These are phyloP conservation scores for Elaphomyces granulatus DNA, from an alignment of 495 filamentous ascomycete genomes.

Conservation along the genomic window DNA sequence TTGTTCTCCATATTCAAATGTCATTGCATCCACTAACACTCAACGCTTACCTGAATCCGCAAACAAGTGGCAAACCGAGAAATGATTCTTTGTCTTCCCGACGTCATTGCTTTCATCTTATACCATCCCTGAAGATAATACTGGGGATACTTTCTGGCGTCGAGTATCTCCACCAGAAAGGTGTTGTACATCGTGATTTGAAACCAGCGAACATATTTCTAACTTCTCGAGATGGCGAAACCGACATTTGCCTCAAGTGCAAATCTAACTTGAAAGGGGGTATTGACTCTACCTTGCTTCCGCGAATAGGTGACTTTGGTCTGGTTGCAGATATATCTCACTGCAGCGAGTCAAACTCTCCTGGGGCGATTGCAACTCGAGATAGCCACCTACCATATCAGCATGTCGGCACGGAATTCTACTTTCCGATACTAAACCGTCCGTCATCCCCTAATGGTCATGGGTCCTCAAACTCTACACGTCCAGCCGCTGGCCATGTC, in stretches of 20 bases:
- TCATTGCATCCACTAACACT: slow-evolving; percentile 38
- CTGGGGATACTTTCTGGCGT: slow-evolving; percentile 34
- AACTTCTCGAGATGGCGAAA: slow-evolving; percentile 17
- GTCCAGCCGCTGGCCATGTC: slow-evolving; percentile 13
- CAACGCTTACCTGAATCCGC: slow-evolving; percentile 29
- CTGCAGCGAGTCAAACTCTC: slow-evolving; percentile 13
- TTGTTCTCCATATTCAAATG: slow-evolving; percentile 42
- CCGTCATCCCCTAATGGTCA: slow-evolving; percentile 4
- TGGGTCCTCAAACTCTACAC: neutral
- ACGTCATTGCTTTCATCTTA: slow-evolving; percentile 37
- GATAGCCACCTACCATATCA: neutral
- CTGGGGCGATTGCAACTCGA: neutral
- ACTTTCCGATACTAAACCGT: no score
- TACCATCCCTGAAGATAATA: slow-evolving; percentile 30
- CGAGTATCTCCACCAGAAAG: slow-evolving; percentile 45
- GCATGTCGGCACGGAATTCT: slow-evolving; percentile 34
- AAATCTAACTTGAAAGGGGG: slow-evolving; percentile 6
- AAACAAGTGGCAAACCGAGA: slow-evolving; percentile 3
- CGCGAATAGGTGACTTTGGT: slow-evolving; percentile 41
- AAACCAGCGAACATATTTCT: slow-evolving; percentile 63
- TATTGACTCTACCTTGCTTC: slow-evolving; percentile 13
- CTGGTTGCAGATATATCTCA: slow-evolving; percentile 39
- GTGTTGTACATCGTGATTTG: slow-evolving; percentile 53
- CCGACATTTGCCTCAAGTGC: slow-evolving; percentile 22
- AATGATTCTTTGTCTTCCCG: slow-evolving; percentile 8